A percentile compares a stretch with the other conserved stretches of the same genome.
Conservation (phyloP, 169 alveolate species). For the Amoebophrya sp. region DNA sequence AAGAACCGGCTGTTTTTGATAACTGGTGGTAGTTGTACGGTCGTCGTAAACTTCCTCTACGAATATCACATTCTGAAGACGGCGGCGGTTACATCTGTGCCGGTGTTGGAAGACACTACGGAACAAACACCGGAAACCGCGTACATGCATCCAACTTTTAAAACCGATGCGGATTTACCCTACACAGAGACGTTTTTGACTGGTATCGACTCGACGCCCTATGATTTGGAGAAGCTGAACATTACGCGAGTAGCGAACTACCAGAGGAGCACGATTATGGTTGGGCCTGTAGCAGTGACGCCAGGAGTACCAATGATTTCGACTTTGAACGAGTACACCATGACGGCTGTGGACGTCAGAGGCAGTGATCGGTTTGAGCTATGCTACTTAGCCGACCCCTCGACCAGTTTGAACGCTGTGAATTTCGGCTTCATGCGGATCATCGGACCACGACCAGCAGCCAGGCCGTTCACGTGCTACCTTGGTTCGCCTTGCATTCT, state of each 20-base stretch:
- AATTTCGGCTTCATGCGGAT: neutral
- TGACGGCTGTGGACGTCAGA: neutral
- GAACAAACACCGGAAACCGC: neutral
- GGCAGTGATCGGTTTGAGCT: neutral
- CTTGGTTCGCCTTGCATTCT: slow-evolving; percentile 10
- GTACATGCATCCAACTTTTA: neutral
- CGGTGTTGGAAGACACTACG: neutral
- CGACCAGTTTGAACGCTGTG: neutral
- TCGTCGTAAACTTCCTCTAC: neutral
- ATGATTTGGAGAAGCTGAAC: neutral
- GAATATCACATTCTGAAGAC: neutral
- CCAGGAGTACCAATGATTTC: neutral
- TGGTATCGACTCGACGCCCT: neutral
- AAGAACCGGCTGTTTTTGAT: neutral
- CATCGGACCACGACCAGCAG: slow-evolving; percentile 11
- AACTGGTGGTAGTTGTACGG: neutral
- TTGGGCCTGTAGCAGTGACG: neutral
- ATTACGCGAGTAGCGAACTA: slow-evolving; percentile 2
- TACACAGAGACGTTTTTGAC: neutral
- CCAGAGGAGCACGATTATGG: neutral
- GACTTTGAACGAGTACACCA: slow-evolving; percentile 1
- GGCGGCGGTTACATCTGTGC: neutral
- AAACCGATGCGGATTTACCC: neutral
- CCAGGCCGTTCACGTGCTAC: neutral
- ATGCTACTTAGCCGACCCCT: neutral